Percentiles rank a stretch among this genome's conserved stretches.
These are phyloP conservation scores for Ambrosiella cleistominuta DNA, from an alignment of 2,329 filamentous ascomycete genomes.

Conservation along the genomic window DNA sequence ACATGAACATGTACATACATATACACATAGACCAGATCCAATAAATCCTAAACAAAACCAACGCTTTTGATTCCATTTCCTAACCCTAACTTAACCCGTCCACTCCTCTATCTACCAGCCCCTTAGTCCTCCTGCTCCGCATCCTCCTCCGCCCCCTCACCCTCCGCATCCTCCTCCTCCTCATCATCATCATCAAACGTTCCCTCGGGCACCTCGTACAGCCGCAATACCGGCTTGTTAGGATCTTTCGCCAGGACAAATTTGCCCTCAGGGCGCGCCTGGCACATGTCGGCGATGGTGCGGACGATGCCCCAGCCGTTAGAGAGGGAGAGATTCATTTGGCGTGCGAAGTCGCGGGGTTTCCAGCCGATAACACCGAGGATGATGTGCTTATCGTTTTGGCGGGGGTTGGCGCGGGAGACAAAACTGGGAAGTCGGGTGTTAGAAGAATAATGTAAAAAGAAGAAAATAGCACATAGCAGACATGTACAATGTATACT, in stretches of 20 bases:
- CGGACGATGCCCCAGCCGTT: constrained; percentile 99
- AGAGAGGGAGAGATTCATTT: constrained; percentile 94
- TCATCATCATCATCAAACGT: constrained; percentile 58
- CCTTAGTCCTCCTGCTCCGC: neutral
- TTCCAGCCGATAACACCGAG: constrained; percentile 96
- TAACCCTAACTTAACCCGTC: no score
- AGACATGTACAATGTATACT: neutral
- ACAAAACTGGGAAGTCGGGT: constrained; percentile 51
- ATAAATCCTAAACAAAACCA: constrained; percentile 2
- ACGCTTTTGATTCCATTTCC: neutral
- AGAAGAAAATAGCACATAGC: neutral
- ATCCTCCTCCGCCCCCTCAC: neutral
- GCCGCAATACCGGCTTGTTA: constrained; percentile 84
- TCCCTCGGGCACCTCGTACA: constrained; percentile 77
- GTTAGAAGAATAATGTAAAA: neutral
- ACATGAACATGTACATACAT: no score
- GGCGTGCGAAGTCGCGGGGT: constrained; percentile 83
- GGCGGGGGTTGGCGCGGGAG: constrained; percentile 80
- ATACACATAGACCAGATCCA: neutral
- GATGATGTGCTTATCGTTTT: constrained; percentile 83
- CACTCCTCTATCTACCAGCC: neutral
- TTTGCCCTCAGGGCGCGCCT: constrained; percentile 59
- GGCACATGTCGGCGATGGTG: constrained; percentile 89
- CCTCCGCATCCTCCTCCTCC: constrained; percentile 19
- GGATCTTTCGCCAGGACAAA: constrained; percentile 78